Base-by-base conservation (phyloP, 2,329 filamentous ascomycete genomes). In the Fusarium torreyae region DNA sequence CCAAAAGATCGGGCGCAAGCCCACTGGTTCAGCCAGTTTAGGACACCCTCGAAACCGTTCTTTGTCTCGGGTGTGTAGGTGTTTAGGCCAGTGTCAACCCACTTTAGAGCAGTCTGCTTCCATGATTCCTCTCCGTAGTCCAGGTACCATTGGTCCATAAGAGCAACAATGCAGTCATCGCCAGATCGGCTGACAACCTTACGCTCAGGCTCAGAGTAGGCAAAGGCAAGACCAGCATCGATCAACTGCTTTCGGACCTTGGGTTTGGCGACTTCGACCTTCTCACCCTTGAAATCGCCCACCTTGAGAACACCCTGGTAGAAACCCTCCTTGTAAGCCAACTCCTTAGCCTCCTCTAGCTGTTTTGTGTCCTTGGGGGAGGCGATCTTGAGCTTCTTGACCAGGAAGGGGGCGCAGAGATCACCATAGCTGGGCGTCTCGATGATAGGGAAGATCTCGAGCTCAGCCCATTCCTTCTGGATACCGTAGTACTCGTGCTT, bases 401-500 rank as follows among this genome's bases (percentile, higher is more conserved):
- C 92, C 62, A 99, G 84, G 74, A 90, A 88, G 70, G 92, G 91
- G 1, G 96, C 96, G 49, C 92, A 92, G 62, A 97, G 85, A 74
- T 97, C 91, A 55, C 94, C 94, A 75, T 95, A 97, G 3, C 89
- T 89, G 0, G 95, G 94, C 0, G 96, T 98, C 61, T 94, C 87
- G 69, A 97, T 97, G 73, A 99, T 92, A 53, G 96, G 94, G 65
- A 94, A 78, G 57, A 98, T 95, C 69, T 98, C 93, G 56, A 95
- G 85, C 77, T 97, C 92, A 5, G 92, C 94, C 96, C 96, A 99
- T 79, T 97, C 94, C 82, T 97, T 96, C 83, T 97, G 88, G 78
- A 99, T 98, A 52, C 92, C 92, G 80, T 99, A 97, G 84, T 93
- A 98, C 9, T 97, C 95, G 1, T 95, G 88, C 85, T 99, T 99